phyloP scores from a whole-genome alignment of 345 rosid genomes.

The Combretum micranthum region DNA sequence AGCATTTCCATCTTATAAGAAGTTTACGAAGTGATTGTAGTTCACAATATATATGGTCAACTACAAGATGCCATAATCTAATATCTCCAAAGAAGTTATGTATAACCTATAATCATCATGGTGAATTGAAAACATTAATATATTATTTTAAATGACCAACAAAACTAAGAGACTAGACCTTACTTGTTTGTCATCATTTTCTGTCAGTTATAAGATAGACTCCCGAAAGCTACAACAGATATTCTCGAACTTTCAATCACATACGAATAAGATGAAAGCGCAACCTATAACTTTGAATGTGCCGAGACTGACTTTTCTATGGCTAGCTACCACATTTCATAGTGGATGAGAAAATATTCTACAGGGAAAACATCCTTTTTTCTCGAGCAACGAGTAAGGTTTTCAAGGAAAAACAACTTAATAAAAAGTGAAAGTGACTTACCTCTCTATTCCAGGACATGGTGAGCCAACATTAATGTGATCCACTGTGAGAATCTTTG shows the following conservation, averaged over 20 bases:
- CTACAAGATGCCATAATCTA: too few relatives aligned
- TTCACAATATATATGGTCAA: too few relatives aligned
- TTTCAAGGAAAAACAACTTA: background rate
- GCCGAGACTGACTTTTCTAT: too few relatives aligned
- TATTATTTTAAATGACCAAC: background rate
- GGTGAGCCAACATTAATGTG: constrained; percentile 84
- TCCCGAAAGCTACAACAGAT: constrained; percentile 66
- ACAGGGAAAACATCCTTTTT: background rate
- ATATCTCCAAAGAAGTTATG: too few relatives aligned
- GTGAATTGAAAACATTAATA: background rate
- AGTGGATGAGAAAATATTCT: too few relatives aligned
- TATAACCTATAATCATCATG: too few relatives aligned
- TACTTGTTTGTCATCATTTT: constrained; percentile 92
- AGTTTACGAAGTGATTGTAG: background rate
- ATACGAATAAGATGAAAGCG: background rate
- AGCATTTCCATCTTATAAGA: constrained; percentile 3
- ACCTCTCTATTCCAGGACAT: constrained; percentile 90
- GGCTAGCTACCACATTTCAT: too few relatives aligned
- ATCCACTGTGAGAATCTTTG: constrained; percentile 69
- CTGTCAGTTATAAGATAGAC: constrained; percentile 85
- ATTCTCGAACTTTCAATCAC: background rate
- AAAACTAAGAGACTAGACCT: background rate
- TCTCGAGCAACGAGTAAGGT: background rate
- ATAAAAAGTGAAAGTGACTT: background rate
- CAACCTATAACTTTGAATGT: background rate